phyloP scores from a whole-genome alignment of 2,329 filamentous ascomycete genomes.

The Mollisiaceae sp. region DNA sequence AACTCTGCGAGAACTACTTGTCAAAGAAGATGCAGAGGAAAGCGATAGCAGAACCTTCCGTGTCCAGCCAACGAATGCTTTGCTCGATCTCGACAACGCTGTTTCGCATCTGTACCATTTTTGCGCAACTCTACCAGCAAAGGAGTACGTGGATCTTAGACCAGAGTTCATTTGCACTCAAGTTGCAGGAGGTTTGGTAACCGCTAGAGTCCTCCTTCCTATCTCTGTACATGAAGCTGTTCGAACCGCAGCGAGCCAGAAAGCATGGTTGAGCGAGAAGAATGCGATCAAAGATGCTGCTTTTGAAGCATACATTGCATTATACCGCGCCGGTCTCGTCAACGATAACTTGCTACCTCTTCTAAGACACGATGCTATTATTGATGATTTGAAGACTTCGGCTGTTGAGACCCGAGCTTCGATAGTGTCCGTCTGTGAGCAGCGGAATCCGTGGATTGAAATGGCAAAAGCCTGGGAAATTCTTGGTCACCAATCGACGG shows the following conservation, averaged over 20 bases:
- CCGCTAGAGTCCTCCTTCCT: slow-evolving; percentile 73
- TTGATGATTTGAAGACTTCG: slow-evolving; percentile 60
- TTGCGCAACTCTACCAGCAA: slow-evolving; percentile 62
- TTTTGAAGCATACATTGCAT: slow-evolving; percentile 75
- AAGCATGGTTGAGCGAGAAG: slow-evolving; percentile 68
- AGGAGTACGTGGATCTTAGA: slow-evolving; percentile 64
- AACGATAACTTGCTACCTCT: slow-evolving; percentile 78
- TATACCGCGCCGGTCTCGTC: slow-evolving; percentile 74
- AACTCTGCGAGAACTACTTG: slow-evolving; percentile 29
- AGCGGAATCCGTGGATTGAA: slow-evolving; percentile 46
- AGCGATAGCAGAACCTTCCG: slow-evolving; percentile 45
- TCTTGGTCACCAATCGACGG: slow-evolving; percentile 25
- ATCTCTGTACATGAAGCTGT: slow-evolving; percentile 67
- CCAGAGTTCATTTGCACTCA: slow-evolving; percentile 66
- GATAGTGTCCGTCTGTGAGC: slow-evolving; percentile 42
- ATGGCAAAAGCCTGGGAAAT: slow-evolving; percentile 44
- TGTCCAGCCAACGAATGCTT: slow-evolving; percentile 58
- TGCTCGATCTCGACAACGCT: slow-evolving; percentile 75
- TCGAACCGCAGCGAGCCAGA: slow-evolving; percentile 56
- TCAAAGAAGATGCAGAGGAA: slow-evolving; percentile 41
- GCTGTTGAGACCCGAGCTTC: slow-evolving; percentile 48
- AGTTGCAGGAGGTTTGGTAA: slow-evolving; percentile 51
- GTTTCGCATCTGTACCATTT: slow-evolving; percentile 83
- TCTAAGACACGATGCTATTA: slow-evolving; percentile 41
- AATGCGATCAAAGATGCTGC: slow-evolving; percentile 71